phyloP scores from a whole-genome alignment of 192 early-diverging fungal species.

The Phlyctochytrium planicorne region DNA sequence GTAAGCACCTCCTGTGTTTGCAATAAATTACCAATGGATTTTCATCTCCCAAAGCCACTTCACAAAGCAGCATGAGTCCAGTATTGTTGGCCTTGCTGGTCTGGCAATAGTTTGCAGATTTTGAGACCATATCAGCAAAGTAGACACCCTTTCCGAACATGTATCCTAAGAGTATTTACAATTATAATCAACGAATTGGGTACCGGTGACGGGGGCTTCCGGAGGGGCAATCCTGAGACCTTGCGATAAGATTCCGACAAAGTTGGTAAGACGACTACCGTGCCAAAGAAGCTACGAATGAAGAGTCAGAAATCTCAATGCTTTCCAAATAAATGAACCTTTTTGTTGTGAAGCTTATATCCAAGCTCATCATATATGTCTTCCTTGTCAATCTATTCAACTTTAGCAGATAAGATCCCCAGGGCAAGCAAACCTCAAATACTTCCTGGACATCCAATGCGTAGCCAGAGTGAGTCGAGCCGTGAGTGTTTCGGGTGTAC shows the following conservation, averaged over 20 bases:
- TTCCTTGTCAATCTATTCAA: slow-evolving; percentile 58
- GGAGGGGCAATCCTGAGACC: slow-evolving; percentile 67
- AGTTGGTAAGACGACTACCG: slow-evolving; percentile 63
- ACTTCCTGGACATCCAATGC: slow-evolving; percentile 40
- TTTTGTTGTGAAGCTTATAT: slow-evolving; percentile 53
- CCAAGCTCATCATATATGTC: slow-evolving; percentile 43
- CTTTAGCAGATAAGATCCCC: no score
- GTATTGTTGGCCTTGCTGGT: slow-evolving; percentile 33
- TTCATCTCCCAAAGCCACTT: slow-evolving; percentile 70
- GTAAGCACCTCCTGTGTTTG: background rate
- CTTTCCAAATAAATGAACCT: slow-evolving; percentile 82
- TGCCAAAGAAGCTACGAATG: slow-evolving; percentile 28
- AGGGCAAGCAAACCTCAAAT: slow-evolving; percentile 45
- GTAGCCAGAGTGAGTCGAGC: slow-evolving; percentile 52
- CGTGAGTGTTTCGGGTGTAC: slow-evolving; percentile 68
- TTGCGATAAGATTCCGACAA: slow-evolving; percentile 71
- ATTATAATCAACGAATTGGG: slow-evolving; percentile 22
- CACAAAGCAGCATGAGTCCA: slow-evolving; percentile 71
- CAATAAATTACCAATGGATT: slow-evolving; percentile 13
- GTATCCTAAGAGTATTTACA: slow-evolving; percentile 34
- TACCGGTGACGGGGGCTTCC: slow-evolving; percentile 64
- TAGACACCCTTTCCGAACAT: slow-evolving; percentile 86
- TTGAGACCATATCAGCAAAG: slow-evolving; percentile 78
- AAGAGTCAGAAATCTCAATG: background rate
- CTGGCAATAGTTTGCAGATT: slow-evolving; percentile 72